These are phyloP conservation scores for Trebouxia gelatinosa DNA, from an alignment of 163 green algal species.

Conservation along the genomic window DNA sequence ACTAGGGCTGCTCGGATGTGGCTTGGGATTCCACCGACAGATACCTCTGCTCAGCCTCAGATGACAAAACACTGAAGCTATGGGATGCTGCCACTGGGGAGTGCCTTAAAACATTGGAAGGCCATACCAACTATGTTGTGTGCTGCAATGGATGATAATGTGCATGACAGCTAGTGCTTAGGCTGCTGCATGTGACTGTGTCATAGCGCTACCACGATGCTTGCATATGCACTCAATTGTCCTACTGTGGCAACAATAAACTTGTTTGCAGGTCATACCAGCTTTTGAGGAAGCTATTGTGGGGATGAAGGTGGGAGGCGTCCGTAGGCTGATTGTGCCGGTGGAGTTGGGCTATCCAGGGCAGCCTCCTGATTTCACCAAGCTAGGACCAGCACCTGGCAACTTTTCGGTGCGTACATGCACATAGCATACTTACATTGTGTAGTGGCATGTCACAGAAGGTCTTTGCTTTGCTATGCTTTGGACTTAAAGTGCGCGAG, in stretches of 20 bases:
- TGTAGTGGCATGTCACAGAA: no score
- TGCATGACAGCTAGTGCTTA: not conserved
- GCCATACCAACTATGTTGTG: constrained; percentile 93
- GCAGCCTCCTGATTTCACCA: constrained; percentile 10
- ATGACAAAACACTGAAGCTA: constrained; percentile 85
- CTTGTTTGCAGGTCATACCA: constrained; percentile 68
- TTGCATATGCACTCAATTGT: no score
- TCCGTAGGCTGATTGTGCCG: constrained; percentile 85
- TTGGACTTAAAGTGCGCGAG: no score
- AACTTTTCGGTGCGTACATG: constrained; percentile 29
- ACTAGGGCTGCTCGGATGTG: constrained; percentile 78
- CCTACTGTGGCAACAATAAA: no score
- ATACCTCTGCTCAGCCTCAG: constrained; percentile 77
- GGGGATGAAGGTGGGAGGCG: constrained; percentile 81
- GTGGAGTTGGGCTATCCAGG: constrained; percentile 85
- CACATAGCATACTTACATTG: no score
- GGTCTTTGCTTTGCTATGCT: no score
- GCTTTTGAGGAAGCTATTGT: constrained; percentile 90
- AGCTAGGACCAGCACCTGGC: constrained; percentile 6
- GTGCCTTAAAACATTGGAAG: constrained; percentile 65
- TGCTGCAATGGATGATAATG: constrained; percentile 63
- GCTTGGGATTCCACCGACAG: constrained; percentile 63
- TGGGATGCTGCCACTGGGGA: constrained; percentile 77
- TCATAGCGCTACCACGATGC: no score
- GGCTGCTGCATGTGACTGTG: not conserved